Evolutionary conservation across 2,329 filamentous ascomycete species (phyloP).

Genomic region (Cryphonectria carpinicola): DNA sequence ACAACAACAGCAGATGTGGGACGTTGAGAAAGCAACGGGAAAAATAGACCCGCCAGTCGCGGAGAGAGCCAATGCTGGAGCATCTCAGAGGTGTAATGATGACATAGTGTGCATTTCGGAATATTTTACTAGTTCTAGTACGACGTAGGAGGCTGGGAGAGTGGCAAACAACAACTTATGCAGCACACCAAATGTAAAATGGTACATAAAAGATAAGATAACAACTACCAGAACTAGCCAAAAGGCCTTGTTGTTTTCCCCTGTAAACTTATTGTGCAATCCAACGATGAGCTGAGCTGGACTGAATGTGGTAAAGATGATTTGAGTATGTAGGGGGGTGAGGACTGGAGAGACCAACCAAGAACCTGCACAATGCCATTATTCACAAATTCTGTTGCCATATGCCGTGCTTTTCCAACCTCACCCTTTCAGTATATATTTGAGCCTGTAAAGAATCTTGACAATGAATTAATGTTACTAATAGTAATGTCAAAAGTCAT

Average conservation of each 20-base stretch:
- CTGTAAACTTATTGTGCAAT: no score
- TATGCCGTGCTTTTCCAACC: neutral
- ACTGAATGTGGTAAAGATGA: neutral
- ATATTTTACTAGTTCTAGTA: neutral
- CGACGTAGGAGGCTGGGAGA: no score
- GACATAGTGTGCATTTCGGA: neutral
- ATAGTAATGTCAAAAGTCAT: neutral
- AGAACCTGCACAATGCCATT: neutral
- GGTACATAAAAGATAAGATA: neutral
- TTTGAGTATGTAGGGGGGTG: no score
- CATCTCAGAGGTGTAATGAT: neutral
- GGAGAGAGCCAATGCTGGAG: neutral
- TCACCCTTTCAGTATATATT: neutral
- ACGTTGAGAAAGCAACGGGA: neutral
- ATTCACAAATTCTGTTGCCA: neutral
- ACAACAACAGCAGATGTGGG: neutral
- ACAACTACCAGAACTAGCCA: neutral
- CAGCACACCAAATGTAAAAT: neutral
- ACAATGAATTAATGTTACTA: neutral
- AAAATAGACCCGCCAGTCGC: neutral
- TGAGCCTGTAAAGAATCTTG: neutral
- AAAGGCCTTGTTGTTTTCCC: neutral
- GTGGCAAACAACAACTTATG: neutral
- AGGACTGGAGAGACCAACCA: no score
- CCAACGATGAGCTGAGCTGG: neutral